A percentile compares a stretch with the other conserved stretches of the same genome.
Evolutionary conservation across 257 asterid species (phyloP).

Genomic region (Fraxinus quadrangulata): DNA sequence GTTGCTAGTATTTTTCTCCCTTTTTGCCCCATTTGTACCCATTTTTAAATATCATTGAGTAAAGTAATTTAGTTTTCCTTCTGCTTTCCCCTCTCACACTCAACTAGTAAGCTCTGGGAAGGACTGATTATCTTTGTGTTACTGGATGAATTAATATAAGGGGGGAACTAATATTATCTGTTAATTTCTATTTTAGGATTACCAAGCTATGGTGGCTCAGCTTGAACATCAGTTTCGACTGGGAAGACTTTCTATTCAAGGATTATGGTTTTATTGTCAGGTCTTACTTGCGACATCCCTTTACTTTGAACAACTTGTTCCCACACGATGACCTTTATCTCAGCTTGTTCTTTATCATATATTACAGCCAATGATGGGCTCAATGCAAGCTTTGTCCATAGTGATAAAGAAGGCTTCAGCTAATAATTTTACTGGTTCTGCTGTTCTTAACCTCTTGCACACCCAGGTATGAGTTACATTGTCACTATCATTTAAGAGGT

Average conservation of each 20-base stretch:
- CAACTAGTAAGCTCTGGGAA: conserved; percentile 16
- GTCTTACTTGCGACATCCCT: conserved; percentile 40
- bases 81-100: conserved; percentile 14
- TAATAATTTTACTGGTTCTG: conserved; percentile 73
- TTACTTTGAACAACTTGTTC: conserved; percentile 20
- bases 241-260: conserved; percentile 92
- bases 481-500: not conserved
- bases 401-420: conserved; percentile 86
- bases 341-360: conserved; percentile 26
- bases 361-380: conserved; percentile 90
- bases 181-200: conserved; percentile 59
- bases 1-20: conserved; percentile 2
- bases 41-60: not conserved
- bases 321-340: conserved; percentile 10
- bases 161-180: conserved; percentile 29
- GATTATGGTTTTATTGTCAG: conserved; percentile 99
- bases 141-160: conserved; percentile 17
- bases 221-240: conserved; percentile 95
- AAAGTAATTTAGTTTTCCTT: conserved; percentile 14
- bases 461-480: conserved; percentile 59
- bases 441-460: conserved; percentile 92
- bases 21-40: conserved; percentile 22
- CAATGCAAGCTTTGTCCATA: conserved; percentile 86
- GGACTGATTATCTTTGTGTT: conserved; percentile 19
- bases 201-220: conserved; percentile 98